Evolutionary conservation across 2,329 filamentous ascomycete genomes (phyloP), one percentile per base, ranked within the genome.

Genomic region (Tolypocladium inflatum): DNA sequence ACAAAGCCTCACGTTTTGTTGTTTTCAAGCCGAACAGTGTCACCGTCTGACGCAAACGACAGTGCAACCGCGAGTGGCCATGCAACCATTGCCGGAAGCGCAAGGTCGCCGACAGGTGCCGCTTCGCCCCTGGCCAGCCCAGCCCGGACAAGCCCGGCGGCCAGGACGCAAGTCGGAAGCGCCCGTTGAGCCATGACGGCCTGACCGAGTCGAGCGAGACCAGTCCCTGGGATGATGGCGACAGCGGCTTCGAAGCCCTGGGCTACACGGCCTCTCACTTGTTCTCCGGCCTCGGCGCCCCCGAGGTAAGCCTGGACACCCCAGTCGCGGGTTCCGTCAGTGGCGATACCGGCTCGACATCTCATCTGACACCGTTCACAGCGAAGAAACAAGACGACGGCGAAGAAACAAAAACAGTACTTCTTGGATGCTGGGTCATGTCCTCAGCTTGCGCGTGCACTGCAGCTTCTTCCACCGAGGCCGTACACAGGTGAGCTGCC

Each of bases 31-130:
- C 10, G 11, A 26, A 19, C 3, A 9, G 17, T 7, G 6, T 19
- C 23, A 6, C 19, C 30, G 30, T 35, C 48, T 51, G 15, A 51
- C 19, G 19, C 2, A 17, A 35, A 35, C 30, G 2, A 51, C 57
- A 74, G 73, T 74, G 73, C 65, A 72, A 72, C 58, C 71, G 72
- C 38, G 68, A 73, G 56, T 74, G 72, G 71, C 73, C 73, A 9
- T 74, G 73, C 57, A 71, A 70, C 55, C 72, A 74, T 57, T 74
- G 73, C 58, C 70, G 71, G 59, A 73, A 73, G 58, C 71, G 73
- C 61, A 73, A 74, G 57, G 71, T 74, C 35, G 67, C 69, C 50
- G 67, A 72, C 58, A 68, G 69, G 60, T 74, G 73, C 57, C 65
- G 65, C 45, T 74, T 74, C 59, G 67, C 62, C 53, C 62, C 64